Evolutionary conservation across 2,329 filamentous ascomycete genomes (phyloP).

Genomic region (Neopestalotiopsis sp.): DNA sequence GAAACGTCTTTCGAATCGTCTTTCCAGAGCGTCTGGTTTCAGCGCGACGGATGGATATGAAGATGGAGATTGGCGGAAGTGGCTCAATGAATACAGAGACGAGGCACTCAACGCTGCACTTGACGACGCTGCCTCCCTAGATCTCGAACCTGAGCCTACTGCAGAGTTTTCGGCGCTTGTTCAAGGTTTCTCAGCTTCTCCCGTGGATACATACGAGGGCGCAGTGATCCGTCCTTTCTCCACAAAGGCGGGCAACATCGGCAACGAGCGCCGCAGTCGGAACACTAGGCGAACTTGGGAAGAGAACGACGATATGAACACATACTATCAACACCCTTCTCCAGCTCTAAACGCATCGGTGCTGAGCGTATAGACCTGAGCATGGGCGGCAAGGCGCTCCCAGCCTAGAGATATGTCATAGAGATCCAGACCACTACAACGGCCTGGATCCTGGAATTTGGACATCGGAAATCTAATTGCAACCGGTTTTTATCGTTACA

Average conservation of each 20-base stretch:
- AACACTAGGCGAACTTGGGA: too few species aligned
- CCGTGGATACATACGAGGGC: not conserved
- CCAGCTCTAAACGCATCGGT: too few species aligned
- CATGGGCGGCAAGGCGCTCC: too few species aligned
- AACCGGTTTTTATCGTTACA: too few species aligned
- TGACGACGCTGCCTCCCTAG: not conserved
- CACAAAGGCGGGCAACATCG: conserved; percentile 44
- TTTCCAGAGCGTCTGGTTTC: not conserved
- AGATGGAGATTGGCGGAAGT: not conserved
- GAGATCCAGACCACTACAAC: too few species aligned
- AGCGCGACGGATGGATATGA: not conserved
- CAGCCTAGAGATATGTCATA: too few species aligned
- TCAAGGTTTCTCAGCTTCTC: not conserved
- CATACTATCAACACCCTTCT: too few species aligned
- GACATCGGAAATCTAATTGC: too few species aligned
- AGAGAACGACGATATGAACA: too few species aligned
- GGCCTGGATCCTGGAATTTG: too few species aligned
- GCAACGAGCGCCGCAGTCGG: conserved; percentile 24
- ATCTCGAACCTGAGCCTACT: not conserved
- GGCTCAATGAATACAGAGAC: not conserved
- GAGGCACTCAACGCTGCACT: not conserved
- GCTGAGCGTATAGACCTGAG: too few species aligned
- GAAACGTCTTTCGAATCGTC: not conserved
- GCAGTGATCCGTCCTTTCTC: conserved; percentile 32
- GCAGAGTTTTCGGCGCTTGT: conserved; percentile 1